phyloP scores from a whole-genome alignment of 176 grass and related monocot genomes.

The Elaeis guineensis region DNA sequence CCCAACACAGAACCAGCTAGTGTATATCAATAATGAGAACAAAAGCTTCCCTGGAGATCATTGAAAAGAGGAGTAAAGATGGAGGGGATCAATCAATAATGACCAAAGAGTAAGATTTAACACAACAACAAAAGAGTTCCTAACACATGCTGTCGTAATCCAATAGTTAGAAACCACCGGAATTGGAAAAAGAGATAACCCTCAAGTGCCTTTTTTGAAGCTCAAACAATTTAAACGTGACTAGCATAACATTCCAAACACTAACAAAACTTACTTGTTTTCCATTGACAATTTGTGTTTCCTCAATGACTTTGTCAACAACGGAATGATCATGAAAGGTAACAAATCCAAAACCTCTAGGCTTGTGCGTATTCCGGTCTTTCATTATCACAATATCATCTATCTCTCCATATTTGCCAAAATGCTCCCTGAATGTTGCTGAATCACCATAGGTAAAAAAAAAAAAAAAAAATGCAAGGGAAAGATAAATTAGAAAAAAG shows the following conservation, averaged over 20 bases:
- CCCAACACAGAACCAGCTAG: too few species aligned
- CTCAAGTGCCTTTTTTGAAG: too few species aligned
- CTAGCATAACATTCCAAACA: background rate
- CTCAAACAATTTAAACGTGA: too few species aligned
- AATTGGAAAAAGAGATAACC: too few species aligned
- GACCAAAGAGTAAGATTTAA: too few species aligned
- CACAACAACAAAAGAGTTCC: too few species aligned
- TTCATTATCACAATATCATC: conserved; percentile 93
- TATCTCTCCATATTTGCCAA: conserved; percentile 67
- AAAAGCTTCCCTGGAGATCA: too few species aligned
- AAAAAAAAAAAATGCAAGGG: background rate
- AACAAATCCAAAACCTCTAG: conserved; percentile 92
- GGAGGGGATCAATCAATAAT: too few species aligned
- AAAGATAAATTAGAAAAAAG: background rate
- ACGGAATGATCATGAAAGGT: conserved; percentile 58
- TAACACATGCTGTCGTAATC: too few species aligned
- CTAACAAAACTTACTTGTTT: conserved; percentile 37
- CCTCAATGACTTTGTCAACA: conserved; percentile 80
- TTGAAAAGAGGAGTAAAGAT: too few species aligned
- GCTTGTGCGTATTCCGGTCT: conserved; percentile 67
- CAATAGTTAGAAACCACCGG: too few species aligned
- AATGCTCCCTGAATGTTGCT: conserved; percentile 75
- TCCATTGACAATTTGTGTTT: conserved; percentile 66
- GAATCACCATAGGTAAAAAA: conserved; percentile 4
- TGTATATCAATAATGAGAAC: too few species aligned